Evolutionary conservation across 345 rosid species (phyloP), one percentile per base, ranked within the genome.

Genomic region (Gossypioides kirkii): DNA sequence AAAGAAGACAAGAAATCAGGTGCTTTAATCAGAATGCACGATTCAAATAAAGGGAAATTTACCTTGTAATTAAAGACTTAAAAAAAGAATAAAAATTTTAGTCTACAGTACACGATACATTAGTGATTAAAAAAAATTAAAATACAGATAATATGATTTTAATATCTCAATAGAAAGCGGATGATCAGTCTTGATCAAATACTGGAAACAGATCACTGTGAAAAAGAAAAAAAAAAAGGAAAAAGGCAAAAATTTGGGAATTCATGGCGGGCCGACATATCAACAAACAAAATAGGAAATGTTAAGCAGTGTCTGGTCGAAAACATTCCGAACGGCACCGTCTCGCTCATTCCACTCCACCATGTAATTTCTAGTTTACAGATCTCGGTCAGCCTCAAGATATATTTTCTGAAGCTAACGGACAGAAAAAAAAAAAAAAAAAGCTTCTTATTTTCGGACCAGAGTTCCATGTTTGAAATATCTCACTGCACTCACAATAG

Each of bases 11-110:
- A 52, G 45, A 28, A 69, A 69, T 32, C n/a, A 4, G 73, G 32
- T 52, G 55, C 73, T 52, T 69, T n/a, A 53, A 69, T 25, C 61
- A 52, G 47, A 28, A 17, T 69, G 73, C 61, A 69, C 45, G 72
- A 32, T 18, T 69, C 60, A 49, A 17, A 28, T 58, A 49, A 50
- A 6, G 17, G 17, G 2, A 17, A 38, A 17, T 46, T 8, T 32
- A 47, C 9, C 25, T 69, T 17, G 13, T 26, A 20, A 69, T 9
- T 9, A 4, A 50, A 47, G 23, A 47, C 8, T 47, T 26, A 54
- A 16, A 16, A 16, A 49, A 49, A 1, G 1, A 49, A 1, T 7
- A 49, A 49, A 49, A 32, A 5, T 0, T 32, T 5, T 32, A 5
- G 38, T 1, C 38, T 32, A 32, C 38, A 32, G 7, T 32, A 32